A percentile compares a stretch with the other conserved stretches of the same genome.
Evolutionary conservation across 805 yeast species (phyloP).

Genomic region (Lipomyces yamadae): DNA sequence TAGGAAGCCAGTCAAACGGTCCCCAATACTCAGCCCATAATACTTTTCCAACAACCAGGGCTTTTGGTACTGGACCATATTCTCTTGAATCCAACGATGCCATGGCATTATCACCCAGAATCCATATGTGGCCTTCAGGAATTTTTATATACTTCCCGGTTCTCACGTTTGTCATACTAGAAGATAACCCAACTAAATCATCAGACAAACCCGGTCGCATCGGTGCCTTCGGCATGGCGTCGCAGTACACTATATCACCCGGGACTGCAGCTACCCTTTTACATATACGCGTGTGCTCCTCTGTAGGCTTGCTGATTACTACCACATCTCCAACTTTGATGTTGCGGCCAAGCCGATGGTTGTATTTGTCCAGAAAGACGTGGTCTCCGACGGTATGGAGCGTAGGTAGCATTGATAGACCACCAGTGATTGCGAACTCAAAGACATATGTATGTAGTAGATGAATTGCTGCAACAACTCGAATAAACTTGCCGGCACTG

Average conservation of each 20-base stretch:
- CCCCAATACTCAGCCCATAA: conserved; percentile 28
- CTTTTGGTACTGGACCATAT: conserved; percentile 90
- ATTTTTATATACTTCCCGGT: conserved; percentile 64
- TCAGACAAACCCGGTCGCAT: conserved; percentile 46
- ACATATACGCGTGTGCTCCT: conserved; percentile 83
- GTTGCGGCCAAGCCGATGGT: conserved; percentile 65
- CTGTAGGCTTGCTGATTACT: conserved; percentile 88
- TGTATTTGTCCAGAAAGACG: conserved; percentile 71
- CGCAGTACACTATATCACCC: conserved; percentile 68
- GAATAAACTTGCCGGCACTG: conserved; percentile 29
- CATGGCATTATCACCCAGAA: conserved; percentile 90
- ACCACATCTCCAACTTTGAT: conserved; percentile 82
- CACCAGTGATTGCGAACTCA: conserved; percentile 81
- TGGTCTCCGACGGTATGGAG: conserved; percentile 73
- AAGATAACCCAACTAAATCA: conserved; percentile 61
- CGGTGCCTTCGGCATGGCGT: conserved; percentile 18
- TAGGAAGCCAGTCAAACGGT: conserved; percentile 20
- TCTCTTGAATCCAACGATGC: conserved; percentile 88
- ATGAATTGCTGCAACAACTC: conserved; percentile 55
- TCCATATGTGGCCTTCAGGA: conserved; percentile 96
- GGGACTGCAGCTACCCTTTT: conserved; percentile 96
- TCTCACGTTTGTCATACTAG: conserved; percentile 5
- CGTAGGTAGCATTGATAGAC: conserved; percentile 96
- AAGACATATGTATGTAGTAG: conserved; percentile 66
- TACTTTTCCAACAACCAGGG: conserved; percentile 82